A percentile compares a stretch with the other conserved stretches of the same genome.
These are phyloP conservation scores for Lactarius hengduanensis DNA, from an alignment of 768 basidiomycete genomes.

Conservation along the genomic window DNA sequence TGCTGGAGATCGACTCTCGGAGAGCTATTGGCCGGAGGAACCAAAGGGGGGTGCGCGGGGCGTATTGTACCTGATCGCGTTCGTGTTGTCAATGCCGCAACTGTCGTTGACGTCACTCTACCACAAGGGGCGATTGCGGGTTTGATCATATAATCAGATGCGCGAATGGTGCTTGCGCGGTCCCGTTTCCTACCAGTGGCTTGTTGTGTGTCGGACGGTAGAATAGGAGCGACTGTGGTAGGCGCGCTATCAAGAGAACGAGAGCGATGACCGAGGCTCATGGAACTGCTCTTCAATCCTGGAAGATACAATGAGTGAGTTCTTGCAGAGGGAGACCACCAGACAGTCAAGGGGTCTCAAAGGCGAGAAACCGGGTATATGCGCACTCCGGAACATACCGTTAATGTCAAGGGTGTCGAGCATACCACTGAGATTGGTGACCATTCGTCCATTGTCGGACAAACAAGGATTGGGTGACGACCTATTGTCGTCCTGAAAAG, in stretches of 20 bases:
- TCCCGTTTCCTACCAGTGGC: conserved; percentile 16
- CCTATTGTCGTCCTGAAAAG: not conserved
- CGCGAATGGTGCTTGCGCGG: conserved; percentile 30
- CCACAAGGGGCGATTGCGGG: not conserved
- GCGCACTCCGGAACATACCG: conserved; percentile 15
- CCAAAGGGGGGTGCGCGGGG: conserved; percentile 17
- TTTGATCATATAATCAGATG: conserved; percentile 24
- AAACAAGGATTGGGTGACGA: not conserved
- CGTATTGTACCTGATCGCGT: conserved; percentile 31
- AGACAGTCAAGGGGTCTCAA: not conserved
- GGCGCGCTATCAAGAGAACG: conserved; percentile 23
- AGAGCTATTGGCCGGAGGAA: conserved; percentile 1
- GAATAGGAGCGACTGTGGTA: not conserved
- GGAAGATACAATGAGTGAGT: conserved; percentile 3
- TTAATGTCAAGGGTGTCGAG: conserved; percentile 24
- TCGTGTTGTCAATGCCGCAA: conserved; percentile 23
- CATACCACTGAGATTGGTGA: conserved; percentile 25
- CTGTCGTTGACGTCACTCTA: not conserved
- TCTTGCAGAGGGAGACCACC: not conserved
- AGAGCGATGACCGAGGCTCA: conserved; percentile 11
- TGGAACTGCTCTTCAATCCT: not conserved
- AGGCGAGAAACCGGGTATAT: not conserved
- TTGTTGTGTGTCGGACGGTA: not conserved
- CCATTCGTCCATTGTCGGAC: conserved; percentile 15
- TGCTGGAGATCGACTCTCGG: conserved; percentile 22